phyloP scores from a whole-genome alignment of 2,329 filamentous ascomycete species.

The Trichoderma sp. region DNA sequence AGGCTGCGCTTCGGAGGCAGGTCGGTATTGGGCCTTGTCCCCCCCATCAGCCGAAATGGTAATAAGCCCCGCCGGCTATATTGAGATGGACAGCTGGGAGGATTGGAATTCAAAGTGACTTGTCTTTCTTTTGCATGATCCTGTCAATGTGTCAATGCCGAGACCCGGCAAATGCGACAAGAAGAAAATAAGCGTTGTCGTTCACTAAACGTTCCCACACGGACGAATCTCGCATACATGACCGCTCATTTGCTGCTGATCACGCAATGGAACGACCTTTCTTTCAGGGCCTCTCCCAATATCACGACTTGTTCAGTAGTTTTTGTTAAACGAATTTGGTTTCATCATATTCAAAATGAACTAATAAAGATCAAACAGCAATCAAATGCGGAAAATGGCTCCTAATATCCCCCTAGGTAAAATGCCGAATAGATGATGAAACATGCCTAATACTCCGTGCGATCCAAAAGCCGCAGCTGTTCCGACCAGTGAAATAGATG shows the following conservation, averaged over 20 bases:
- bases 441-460: slow-evolving; percentile 28
- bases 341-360: slow-evolving; percentile 12
- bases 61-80: slow-evolving; percentile 13
- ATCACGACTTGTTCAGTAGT: neutral
- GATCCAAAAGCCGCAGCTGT: slow-evolving; percentile 22
- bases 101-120: neutral
- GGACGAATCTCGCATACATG: neutral
- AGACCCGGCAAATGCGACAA: neutral
- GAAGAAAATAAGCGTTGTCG: neutral
- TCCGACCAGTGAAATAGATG: slow-evolving; percentile 8
- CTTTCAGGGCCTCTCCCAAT: neutral
- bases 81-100: neutral
- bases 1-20: slow-evolving; percentile 11
- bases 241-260: neutral
- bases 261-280: neutral
- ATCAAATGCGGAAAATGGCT: slow-evolving; percentile 22
- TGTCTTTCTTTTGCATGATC: neutral
- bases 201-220: neutral
- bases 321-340: neutral
- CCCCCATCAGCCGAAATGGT: slow-evolving; percentile 18
- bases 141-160: slow-evolving; percentile 1
- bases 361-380: slow-evolving; percentile 8
- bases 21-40: slow-evolving; percentile 16
- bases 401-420: slow-evolving; percentile 15
- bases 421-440: slow-evolving; percentile 16